Evolutionary conservation across 2,329 filamentous ascomycete species (phyloP).

Genomic region (Xylaria sp.): DNA sequence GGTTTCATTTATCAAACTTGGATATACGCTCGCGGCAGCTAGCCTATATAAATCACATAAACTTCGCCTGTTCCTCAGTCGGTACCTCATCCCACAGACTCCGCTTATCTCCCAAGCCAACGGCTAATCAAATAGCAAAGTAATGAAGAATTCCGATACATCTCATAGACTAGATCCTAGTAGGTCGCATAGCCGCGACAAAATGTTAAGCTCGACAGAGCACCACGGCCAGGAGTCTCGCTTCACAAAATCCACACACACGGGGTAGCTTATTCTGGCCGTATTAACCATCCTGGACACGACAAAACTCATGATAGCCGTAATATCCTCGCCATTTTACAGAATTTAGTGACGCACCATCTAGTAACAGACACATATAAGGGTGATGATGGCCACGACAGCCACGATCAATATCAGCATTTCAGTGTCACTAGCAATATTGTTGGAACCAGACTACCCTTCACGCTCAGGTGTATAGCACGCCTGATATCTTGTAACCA

Average conservation of each 20-base stretch:
- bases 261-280: neutral
- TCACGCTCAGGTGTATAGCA: neutral
- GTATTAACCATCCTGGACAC: neutral
- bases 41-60: neutral
- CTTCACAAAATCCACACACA: neutral
- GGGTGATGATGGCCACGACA: neutral
- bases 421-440: neutral
- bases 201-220: neutral
- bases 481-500: neutral
- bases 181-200: neutral
- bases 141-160: neutral
- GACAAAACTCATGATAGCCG: neutral
- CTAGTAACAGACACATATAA: neutral
- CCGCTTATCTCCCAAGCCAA: neutral
- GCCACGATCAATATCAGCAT: neutral
- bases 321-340: neutral
- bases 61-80: neutral
- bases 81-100: neutral
- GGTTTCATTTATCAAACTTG: neutral
- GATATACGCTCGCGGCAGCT: neutral
- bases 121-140: neutral
- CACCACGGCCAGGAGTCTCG: neutral
- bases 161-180: neutral
- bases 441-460: neutral
- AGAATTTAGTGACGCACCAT: too few species aligned